phyloP scores from a whole-genome alignment of 176 grass and related monocot species.

The Musa itinerans region DNA sequence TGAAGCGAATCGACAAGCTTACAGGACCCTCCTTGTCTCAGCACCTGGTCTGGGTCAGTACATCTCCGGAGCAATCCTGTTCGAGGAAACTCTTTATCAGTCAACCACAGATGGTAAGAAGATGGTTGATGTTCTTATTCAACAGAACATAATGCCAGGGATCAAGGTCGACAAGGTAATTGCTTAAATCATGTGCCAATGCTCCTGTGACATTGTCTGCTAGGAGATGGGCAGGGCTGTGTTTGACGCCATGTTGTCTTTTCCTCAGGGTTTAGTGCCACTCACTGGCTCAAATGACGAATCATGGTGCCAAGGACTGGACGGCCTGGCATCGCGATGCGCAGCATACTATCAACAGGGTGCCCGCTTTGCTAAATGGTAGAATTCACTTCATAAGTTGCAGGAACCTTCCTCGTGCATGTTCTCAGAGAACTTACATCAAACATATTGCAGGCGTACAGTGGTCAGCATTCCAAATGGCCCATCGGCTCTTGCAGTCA shows the following conservation, averaged over 20 bases:
- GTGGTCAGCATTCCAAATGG: conserved; percentile 96
- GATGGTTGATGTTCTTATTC: conserved; percentile 81
- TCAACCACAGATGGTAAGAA: conserved; percentile 93
- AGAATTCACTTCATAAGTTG: conserved; percentile 9
- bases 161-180: conserved; percentile 99
- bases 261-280: conserved; percentile 79
- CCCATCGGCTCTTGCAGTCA: conserved; percentile 81
- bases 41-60: conserved; percentile 72
- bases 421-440: background rate
- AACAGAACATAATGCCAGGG: conserved; percentile 74
- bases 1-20: conserved; percentile 93
- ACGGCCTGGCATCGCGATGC: conserved; percentile 86
- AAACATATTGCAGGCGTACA: conserved; percentile 59
- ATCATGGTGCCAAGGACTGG: conserved; percentile 98
- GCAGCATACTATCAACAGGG: conserved; percentile 95
- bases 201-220: background rate
- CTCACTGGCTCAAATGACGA: conserved; percentile 86
- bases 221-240: background rate
- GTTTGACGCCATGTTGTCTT: background rate
- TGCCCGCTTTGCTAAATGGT: conserved; percentile 98
- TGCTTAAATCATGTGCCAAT: too few relatives aligned
- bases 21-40: conserved; percentile 71
- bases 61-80: conserved; percentile 95
- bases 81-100: conserved; percentile 98
- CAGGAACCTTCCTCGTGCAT: background rate